Evolutionary conservation across 2,329 filamentous ascomycete genomes (phyloP), one percentile per base, ranked within the genome.

Genomic region (Epichloe festucae): DNA sequence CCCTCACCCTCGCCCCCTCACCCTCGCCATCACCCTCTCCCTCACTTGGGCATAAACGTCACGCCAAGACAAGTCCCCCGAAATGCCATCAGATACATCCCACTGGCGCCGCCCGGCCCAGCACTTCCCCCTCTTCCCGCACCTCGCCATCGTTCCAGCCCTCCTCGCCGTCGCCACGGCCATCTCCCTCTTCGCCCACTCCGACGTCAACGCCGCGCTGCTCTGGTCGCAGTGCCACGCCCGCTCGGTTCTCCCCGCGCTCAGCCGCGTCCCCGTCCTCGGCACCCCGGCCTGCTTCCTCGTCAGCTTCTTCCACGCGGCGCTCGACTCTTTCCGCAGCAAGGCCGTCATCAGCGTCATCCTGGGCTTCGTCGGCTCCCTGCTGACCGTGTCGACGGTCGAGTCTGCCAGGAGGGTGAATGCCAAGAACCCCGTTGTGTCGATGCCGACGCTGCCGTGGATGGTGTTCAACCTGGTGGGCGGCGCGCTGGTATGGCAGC

Each of bases 201-300:
- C 70, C 42, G 74, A 77, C 62, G 68, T 76, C 61, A 75, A 77
- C 66, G 65, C 71, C 51, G 69, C 72, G 17, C 65, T 76, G 55
- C 72, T 78, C 53, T 77, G 72, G 65, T 76, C 73, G 43, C 74
- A 77, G 57, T 78, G 75, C 63, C 71, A 76, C 59, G 66, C 75
- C 2, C 71, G 63, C 53, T 62, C 73, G 8, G 71, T 70, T 15
- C 59, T 77, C 21, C 72, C 71, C 11, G 65, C 49, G 17, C 60
- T 78, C 21, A 71, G 69, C 45, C 68, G 61, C n/a, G 58, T 75
- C 2, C 73, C 73, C 5, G 53, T 71, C 43, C 50, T 78, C 23
- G 73, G 73, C 39, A 65, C 72, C 2, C 70, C 73, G 15, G 53
- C 66, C 31, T 78, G 75, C 63, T 77, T 74, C 61, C 60, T 75